Base-by-base conservation (phyloP, 768 basidiomycete species). In the Macrolepiota dolichaula region DNA sequence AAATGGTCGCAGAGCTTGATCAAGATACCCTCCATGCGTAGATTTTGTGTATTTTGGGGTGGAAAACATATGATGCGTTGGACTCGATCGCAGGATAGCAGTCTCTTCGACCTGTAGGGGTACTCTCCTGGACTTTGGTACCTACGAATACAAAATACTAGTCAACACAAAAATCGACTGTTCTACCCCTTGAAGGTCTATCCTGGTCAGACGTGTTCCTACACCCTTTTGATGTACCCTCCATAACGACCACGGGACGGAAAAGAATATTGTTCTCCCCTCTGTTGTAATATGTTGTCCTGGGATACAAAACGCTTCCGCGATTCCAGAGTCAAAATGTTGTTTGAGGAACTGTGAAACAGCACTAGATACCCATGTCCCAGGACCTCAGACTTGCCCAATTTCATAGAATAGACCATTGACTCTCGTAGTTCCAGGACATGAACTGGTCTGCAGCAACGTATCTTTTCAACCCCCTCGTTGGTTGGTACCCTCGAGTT, bases 401-500 rank as follows among this genome's bases (percentile, higher is more conserved):
- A 3, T 60, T 73, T 1, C 73, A 77, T 36, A 65, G 74, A 5
- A 76, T 68, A 40, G 78, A 82, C 37, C 71, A 73, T 51, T 74
- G 73, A n/a, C n/a, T 32, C 78, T 86, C 24, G 77, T 79, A 1
- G 79, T 87, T 15, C 85, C 84, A 4, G 71, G 70, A 40, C 74
- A 82, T 63, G 7, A 7, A 7, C 74, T 77, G 2, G 73, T 72
- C 25, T 76, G 80, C 62, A 86, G 85, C 68, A 68, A 72, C 24
- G 57, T 62, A 47, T 67, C 70, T n/a, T 78, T 78, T 65, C 78
- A 7, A 77, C 64, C 83, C 84, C 49, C 83, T 81, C 4, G 73
- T 77, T 44, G 68, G 54, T 59, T 17, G 62, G 10, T 2, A 13
- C 13, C 40, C n/a, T 49, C 24, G 3, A 27, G 47, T 24, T 17